Base-by-base conservation (phyloP, 2,329 filamentous ascomycete species). In the Colletotrichum incanum region DNA sequence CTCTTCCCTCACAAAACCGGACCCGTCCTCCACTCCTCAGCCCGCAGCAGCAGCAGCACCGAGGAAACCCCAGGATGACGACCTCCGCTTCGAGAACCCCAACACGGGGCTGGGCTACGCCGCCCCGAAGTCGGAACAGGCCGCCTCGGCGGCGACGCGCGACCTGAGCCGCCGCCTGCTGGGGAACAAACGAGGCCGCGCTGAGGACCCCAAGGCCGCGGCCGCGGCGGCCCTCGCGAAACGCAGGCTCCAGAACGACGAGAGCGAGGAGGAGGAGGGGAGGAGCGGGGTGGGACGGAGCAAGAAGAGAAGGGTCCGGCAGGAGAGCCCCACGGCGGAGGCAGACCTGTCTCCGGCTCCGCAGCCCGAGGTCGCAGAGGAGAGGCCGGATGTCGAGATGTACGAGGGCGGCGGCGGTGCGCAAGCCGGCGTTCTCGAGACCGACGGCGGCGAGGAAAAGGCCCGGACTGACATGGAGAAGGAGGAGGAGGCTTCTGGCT, bases 81-180 rank as follows among this genome's bases (percentile, higher is more conserved):
- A 74, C 39, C 26, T 74, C 45, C 73, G 72, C 47, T 65, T 72
- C 58, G 73, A 74, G 34, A 64, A 73, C 47, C 78, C 79, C 47
- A 85, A 85, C 75, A 79, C 82, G 31, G 86, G 85, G 45, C 75
- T 86, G 12, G 85, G 85, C 11, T 85, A 82, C 76, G 76, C 79
- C 34, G 65, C 76, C 12, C 67, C 76, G 47, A 76, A 75, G 37
- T 74, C 76, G 41, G 76, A 75, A 18, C 75, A 77, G 65, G 67
- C 76, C 31, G 75, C 77, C 63, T 78, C 80, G 67, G 72, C 72
- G 9, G 72, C 68, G 7, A 74, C 72, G 61, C 77, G 76, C 62
- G 76, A 80, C 72, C 75, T 84, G 64, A 78, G 79, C 69, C 77
- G 79, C 4, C 76, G 78, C 56, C 41, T 80, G 23, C 76, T 80